These are phyloP conservation scores for Penicillium coffeae DNA, from an alignment of 495 filamentous ascomycete species.

Conservation along the genomic window DNA sequence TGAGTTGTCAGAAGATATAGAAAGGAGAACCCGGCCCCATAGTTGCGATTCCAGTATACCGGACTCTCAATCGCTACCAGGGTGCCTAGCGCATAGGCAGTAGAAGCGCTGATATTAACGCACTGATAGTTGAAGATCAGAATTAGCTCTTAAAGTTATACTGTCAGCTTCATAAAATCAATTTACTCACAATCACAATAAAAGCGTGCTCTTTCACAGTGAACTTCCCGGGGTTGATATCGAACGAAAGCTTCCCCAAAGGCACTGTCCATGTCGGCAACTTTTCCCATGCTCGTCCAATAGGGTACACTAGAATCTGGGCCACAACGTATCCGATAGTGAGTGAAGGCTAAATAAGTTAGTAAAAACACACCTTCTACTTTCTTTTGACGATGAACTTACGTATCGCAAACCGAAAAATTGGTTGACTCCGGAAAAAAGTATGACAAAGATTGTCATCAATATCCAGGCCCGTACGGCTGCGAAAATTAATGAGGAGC, in stretches of 20 bases:
- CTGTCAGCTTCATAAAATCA: background rate
- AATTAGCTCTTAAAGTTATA: background rate
- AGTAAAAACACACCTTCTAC: conserved; percentile 2
- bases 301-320: conserved; percentile 60
- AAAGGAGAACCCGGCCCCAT: conserved; percentile 59
- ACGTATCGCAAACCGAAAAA: conserved; percentile 29
- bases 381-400: too few species aligned
- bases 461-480: conserved; percentile 26
- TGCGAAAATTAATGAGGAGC: conserved; percentile 1
- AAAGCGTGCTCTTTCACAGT: conserved; percentile 69
- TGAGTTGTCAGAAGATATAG: conserved; percentile 61
- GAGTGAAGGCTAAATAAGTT: conserved; percentile 65
- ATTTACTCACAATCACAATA: conserved; percentile 55
- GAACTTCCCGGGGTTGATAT: conserved; percentile 59
- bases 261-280: conserved; percentile 56
- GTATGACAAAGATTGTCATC: conserved; percentile 22
- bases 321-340: conserved; percentile 63
- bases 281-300: conserved; percentile 45
- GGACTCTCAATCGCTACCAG: conserved; percentile 51
- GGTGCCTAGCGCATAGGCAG: conserved; percentile 57
- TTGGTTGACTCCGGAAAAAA: conserved; percentile 26
- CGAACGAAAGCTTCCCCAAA: conserved; percentile 48
- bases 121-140: conserved; percentile 13
- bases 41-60: conserved; percentile 56
- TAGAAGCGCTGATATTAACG: conserved; percentile 28